Evolutionary conservation across 139 green algal species (phyloP), one percentile per base, ranked within the genome.

Genomic region (Trebouxia sp.): DNA sequence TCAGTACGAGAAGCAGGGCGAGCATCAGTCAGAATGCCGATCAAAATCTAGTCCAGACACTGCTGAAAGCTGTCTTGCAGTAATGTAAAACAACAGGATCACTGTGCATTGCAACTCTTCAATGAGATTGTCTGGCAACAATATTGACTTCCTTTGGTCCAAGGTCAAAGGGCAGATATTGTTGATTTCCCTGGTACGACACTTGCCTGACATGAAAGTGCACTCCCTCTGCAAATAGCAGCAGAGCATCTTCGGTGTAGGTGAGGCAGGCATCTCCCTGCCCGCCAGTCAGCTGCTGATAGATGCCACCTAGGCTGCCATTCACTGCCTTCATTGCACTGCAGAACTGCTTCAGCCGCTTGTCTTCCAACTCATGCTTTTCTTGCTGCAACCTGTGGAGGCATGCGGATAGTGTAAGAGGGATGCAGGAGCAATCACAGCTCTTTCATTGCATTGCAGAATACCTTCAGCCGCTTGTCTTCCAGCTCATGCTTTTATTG

Each of bases 201-300:
- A 53, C 53, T 37, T 28, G 90, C 89, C 89, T 86, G 62, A 94
- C 87, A 76, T 92, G 81, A 47, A 96, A 81, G 0, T 75, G 86
- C 0, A 92, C 77, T 5, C 92, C 92, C 14, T 92, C 79, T 0
- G 75, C 62, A 38, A 95, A 94, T 26, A 91, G 83, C 78, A 92
- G 80, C 17, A 80, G 47, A 6, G 75, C 70, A 38, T 94, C 90
- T 7, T 85, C 48, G 2, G 81, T 85, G 83, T 86, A 94, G 69
- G 76, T 85, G 77, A 83, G 85, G 65, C 85, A 82, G 0, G 89
- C 88, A 43, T 93, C 88, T 0, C 87, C 87, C n/a, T 84, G 76
- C 37, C 74, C 78, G 1, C 75, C 89, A 1, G 83, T 91, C 65
- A 89, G 84, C 56, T 70, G 55, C 24, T 78, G 62, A 75, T 89